A percentile compares a stretch with the other conserved stretches of the same genome.
Conservation (phyloP, 345 rosid genomes). For the Lepidium sativum region DNA sequence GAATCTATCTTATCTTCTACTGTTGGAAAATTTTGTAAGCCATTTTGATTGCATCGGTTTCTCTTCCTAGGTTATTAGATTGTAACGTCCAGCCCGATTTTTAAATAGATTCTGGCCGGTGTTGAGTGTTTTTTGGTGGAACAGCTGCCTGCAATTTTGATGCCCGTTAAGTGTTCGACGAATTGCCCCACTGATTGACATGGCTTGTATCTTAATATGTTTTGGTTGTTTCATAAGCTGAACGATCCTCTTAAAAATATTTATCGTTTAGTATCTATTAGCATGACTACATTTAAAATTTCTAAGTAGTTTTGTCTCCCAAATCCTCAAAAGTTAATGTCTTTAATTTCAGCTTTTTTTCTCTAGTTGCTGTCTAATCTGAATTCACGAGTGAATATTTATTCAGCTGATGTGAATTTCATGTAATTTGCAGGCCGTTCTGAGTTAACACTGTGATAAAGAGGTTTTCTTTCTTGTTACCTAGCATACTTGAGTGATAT, state of each 20-base stretch:
- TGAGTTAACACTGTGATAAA: conserved; percentile 4
- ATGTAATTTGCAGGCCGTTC: conserved; percentile 8
- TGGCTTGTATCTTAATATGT: background rate
- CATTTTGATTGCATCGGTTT: background rate
- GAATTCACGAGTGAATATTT: background rate
- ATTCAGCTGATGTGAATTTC: background rate
- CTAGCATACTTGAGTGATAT: conserved; percentile 23
- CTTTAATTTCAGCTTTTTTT: background rate
- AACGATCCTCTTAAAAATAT: background rate
- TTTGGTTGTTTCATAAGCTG: background rate
- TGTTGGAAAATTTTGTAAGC: background rate
- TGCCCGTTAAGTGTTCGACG: conserved; percentile 20
- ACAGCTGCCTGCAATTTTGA: background rate
- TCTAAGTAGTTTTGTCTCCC: background rate
- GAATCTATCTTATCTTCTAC: background rate
- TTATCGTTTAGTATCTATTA: background rate
- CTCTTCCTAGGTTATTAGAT: background rate
- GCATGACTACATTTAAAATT: background rate
- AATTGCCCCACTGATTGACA: background rate
- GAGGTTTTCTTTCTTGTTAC: background rate
- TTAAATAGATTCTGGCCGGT: background rate
- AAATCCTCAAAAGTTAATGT: background rate
- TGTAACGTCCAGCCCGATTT: background rate
- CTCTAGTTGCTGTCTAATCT: background rate
- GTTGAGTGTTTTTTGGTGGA: background rate